phyloP scores from a whole-genome alignment of 495 filamentous ascomycete genomes.

The Neurospora sp. region DNA sequence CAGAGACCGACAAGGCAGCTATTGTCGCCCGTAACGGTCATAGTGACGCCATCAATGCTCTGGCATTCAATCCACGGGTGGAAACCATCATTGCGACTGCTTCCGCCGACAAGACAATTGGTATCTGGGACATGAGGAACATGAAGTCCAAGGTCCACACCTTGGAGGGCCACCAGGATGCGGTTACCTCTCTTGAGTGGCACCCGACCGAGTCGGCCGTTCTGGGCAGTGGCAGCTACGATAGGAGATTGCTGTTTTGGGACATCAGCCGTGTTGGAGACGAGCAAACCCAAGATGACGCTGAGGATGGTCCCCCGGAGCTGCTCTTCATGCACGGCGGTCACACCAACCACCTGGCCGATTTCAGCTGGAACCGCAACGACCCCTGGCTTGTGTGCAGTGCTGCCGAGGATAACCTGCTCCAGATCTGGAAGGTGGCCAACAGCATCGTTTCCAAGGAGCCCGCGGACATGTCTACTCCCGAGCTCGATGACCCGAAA shows the following conservation, averaged over 20 bases:
- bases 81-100: slow-evolving; percentile 85
- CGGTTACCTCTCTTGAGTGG: slow-evolving; percentile 87
- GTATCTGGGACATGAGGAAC: slow-evolving; percentile 89
- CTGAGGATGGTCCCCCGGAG: slow-evolving; percentile 94
- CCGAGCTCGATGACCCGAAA: slow-evolving; percentile 54
- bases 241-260: slow-evolving; percentile 93
- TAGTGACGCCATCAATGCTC: slow-evolving; percentile 83
- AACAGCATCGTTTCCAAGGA: slow-evolving; percentile 81
- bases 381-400: slow-evolving; percentile 92
- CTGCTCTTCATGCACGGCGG: slow-evolving; percentile 99
- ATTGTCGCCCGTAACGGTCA: slow-evolving; percentile 60
- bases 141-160: slow-evolving; percentile 77
- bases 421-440: slow-evolving; percentile 95
- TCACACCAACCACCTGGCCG: slow-evolving; percentile 89
- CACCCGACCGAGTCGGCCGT: slow-evolving; percentile 83
- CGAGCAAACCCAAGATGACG: slow-evolving; percentile 89
- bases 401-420: slow-evolving; percentile 91
- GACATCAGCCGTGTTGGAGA: slow-evolving; percentile 83
- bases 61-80: slow-evolving; percentile 83
- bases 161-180: slow-evolving; percentile 73
- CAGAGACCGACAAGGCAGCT: slow-evolving; percentile 52
- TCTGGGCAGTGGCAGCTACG: slow-evolving; percentile 82
- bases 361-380: slow-evolving; percentile 96
- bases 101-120: slow-evolving; percentile 89
- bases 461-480: slow-evolving; percentile 62